Conservation (phyloP, 352 stramenopile species). For the Globisporangium emineosum region DNA sequence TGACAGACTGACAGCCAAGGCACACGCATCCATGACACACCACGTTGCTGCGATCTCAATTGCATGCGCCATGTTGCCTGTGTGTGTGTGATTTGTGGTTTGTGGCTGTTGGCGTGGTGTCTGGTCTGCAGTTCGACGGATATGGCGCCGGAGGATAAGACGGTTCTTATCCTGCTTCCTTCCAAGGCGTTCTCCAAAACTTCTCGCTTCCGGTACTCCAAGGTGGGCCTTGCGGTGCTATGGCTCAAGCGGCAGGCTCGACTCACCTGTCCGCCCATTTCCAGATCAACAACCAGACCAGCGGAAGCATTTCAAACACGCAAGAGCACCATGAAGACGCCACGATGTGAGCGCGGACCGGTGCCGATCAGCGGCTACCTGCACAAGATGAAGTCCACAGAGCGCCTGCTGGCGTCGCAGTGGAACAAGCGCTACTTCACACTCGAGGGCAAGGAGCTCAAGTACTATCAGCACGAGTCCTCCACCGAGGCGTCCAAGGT, state of each 20-base stretch:
- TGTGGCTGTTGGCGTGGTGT: background rate
- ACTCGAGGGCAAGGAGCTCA: constrained; percentile 69
- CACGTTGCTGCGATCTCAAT: background rate
- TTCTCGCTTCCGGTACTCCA: background rate
- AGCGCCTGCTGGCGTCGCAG: constrained; percentile 67
- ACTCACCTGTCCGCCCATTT: background rate
- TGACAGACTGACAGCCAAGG: background rate
- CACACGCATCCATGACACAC: background rate
- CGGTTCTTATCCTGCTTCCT: background rate
- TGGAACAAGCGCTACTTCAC: constrained; percentile 84
- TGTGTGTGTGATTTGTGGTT: background rate
- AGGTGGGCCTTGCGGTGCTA: background rate
- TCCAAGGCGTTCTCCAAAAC: background rate
- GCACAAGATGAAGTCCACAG: constrained; percentile 80
- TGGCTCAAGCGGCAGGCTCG: background rate
- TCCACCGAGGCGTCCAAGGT: constrained; percentile 61
- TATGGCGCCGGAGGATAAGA: background rate
- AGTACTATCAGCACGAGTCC: constrained; percentile 74
- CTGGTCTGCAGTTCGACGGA: background rate
- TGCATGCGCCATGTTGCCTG: background rate
- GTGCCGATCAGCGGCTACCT: constrained; percentile 81
- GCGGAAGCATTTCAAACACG: background rate
- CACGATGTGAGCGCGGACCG: constrained; percentile 41
- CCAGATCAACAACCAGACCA: constrained; percentile 4
- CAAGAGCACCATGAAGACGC: constrained; percentile 42